Evolutionary conservation across 2,329 filamentous ascomycete species (phyloP), one percentile per base, ranked within the genome.

Genomic region (Ambrosiella cleistominuta): DNA sequence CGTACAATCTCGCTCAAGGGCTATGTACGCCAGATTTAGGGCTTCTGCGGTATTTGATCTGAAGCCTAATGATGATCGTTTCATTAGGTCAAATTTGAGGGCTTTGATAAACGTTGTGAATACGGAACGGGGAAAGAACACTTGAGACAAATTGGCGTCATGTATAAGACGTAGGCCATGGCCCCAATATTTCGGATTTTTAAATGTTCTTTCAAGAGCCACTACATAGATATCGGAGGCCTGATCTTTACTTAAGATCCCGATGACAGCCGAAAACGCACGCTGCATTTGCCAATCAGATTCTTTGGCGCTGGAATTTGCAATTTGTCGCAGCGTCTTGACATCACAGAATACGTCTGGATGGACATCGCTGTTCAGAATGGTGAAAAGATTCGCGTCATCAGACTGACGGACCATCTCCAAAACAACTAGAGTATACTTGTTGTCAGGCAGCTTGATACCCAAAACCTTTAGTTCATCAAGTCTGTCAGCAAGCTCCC

Each of bases 401-500:
- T 83, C 75, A 37, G 75, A 73, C 39, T 76, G 72, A 17, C 68
- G 68, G 3, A 83, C 83, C 59, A 93, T 79, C 58, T 80, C 77
- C 45, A 79, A 73, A 4, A 95, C 65, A 8, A 86, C 74, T 47
- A 77, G 75, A 50, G 80, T 77, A 65, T 88, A 95, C 1, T 78
- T 75, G 3, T 79, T 82, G 4, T 75, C 69, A 3, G 78, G 75
- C 36, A 88, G 72, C 0, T 74, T 72, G 37, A 95, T 85, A 0
- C 80, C 81, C 5, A 79, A 71, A 56, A 74, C 39, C 12, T 51
- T 52, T 12, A 58, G 47, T 1, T 38, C 35, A 27, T 56, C 47
- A 1, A 61, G 17, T 27, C 37, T 42, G 2, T 55, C 45, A 13
- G 50, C 27, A 17, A 61, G 40, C 37, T 61, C 59, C 39, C 47